Percentiles rank a stretch among this genome's conserved stretches.
Evolutionary conservation across 164 flowering plant genomes (phyloP).

Genomic region (Sedum album): DNA sequence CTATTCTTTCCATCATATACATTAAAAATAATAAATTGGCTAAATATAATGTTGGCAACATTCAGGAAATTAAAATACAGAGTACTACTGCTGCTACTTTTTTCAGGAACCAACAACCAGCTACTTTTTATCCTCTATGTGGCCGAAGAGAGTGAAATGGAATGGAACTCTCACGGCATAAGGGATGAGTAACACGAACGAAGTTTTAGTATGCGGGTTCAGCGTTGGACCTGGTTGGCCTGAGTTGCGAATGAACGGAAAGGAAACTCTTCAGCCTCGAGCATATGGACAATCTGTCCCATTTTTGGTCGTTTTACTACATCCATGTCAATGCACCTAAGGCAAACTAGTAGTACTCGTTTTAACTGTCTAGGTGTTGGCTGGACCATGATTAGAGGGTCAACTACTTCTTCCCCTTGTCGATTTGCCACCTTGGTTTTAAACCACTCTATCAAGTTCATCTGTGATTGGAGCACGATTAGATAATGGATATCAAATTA

Average conservation of each 20-base stretch:
- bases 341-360: slow-evolving; percentile 60
- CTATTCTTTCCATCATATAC: too few species aligned
- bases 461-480: slow-evolving; percentile 30
- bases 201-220: not conserved
- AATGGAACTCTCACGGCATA: too few species aligned
- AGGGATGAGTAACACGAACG: too few species aligned
- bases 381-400: slow-evolving; percentile 45
- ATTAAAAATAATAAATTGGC: too few species aligned
- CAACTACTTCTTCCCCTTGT: slow-evolving; percentile 65
- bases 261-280: slow-evolving; percentile 84
- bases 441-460: slow-evolving; percentile 89
- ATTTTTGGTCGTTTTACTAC: slow-evolving; percentile 71
- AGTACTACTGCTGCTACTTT: too few species aligned
- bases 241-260: slow-evolving; percentile 34
- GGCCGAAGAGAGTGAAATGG: too few species aligned
- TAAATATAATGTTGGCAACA: too few species aligned
- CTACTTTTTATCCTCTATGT: too few species aligned
- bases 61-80: too few species aligned
- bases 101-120: too few species aligned
- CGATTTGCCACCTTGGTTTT: slow-evolving; percentile 70
- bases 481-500: not conserved
- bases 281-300: slow-evolving; percentile 93
- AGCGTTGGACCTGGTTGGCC: not conserved
- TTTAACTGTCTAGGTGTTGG: slow-evolving; percentile 68
- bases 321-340: slow-evolving; percentile 82